Evolutionary conservation across 176 grass and related monocot genomes (phyloP), one percentile per base, ranked within the genome.

Genomic region (Echinochloa phyllopogon): DNA sequence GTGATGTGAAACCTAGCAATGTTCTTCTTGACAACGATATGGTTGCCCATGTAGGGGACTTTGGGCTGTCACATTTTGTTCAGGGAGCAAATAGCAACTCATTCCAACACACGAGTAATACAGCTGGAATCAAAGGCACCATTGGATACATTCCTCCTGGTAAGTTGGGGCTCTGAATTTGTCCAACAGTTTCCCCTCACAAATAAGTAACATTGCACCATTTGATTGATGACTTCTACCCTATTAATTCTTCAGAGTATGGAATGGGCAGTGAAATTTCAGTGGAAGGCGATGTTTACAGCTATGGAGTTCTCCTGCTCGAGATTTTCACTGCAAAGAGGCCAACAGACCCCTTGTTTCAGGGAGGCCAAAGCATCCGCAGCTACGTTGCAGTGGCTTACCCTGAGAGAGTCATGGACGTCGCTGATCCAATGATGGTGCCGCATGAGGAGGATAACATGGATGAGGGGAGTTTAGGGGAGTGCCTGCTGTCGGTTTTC

Each of bases 271-370:
- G 64, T 6, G 65, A 55, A 41, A 42, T 57, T 43, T 56, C 79
- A 13, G 79, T 69, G 65, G 65, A 81, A 69, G 65, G 79, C 4
- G 79, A 81, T 55, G 56, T 87, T 14, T 90, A 93, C 70, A 87
- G 91, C 68, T 93, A 90, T 51, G 91, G 91, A 3, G 43, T 90
- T 65, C 87, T 93, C 65, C 43, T 90, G 51, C 87, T 93, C n/a
- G 84, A 90, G 56, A 84, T 87, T 53, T 87, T 93, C 83, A 90
- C 87, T 11, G 87, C 81, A 52, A 84, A 77, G 83, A 77, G 76
- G 10, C 84, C 81, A 50, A 93, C 53, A 2, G 85, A 87, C 58
- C 70, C 83, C 8, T 86, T 65, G 48, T 81, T 80, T 67, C 83
- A 73, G 27, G 80, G 69, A 17, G 74, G 61, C 3, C 74, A 65